phyloP scores from a whole-genome alignment of 169 alveolate genomes.

The Babesia caballi region DNA sequence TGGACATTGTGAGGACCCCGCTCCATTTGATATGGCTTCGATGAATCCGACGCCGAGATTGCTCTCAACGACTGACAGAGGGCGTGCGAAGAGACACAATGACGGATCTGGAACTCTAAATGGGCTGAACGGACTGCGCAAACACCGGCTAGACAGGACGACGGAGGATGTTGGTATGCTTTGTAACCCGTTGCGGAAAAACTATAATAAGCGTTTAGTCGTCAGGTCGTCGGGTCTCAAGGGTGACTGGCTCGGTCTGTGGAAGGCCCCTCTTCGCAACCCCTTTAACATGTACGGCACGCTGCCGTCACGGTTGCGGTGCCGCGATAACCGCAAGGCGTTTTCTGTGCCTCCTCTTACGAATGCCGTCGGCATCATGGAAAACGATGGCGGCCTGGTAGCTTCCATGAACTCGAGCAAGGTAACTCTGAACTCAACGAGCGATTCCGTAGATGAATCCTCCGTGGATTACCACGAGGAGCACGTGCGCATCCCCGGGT shows the following conservation, averaged over 20 bases:
- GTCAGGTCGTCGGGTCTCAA: neutral
- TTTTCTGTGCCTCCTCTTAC: constrained; percentile 48
- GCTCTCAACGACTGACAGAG: neutral
- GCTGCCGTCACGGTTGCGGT: constrained; percentile 17
- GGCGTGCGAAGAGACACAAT: neutral
- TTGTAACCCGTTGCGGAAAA: neutral
- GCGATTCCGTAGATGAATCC: neutral
- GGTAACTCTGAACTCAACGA: neutral
- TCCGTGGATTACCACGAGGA: neutral
- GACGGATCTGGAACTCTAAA: neutral
- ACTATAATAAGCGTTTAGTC: constrained; percentile 13
- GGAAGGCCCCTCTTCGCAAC: constrained; percentile 36
- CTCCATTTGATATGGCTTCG: neutral
- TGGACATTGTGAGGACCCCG: neutral
- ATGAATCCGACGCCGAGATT: neutral
- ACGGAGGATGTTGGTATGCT: neutral
- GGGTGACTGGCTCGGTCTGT: constrained; percentile 16
- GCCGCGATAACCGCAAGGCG: constrained; percentile 41
- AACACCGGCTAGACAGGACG: constrained; percentile 5
- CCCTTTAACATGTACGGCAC: constrained; percentile 62
- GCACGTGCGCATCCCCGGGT: neutral
- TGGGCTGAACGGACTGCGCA: neutral
- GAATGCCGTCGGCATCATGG: neutral
- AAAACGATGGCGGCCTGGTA: no score
- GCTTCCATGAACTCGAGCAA: neutral